phyloP scores from a whole-genome alignment of 768 basidiomycete species.

The Termitomyces sp. region DNA sequence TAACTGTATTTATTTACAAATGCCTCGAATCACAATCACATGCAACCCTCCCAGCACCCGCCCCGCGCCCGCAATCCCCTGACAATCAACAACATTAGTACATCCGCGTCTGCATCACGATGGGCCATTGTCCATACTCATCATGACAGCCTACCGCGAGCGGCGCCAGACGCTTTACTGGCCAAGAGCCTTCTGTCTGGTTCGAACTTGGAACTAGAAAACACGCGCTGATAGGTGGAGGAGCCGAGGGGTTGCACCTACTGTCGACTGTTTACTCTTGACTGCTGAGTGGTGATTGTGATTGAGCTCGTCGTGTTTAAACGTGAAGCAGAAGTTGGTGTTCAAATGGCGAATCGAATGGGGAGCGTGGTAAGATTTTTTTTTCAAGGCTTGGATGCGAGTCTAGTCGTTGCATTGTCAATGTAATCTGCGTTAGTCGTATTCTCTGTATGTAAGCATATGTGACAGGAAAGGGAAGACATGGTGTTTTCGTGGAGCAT shows the following conservation, averaged over 20 bases:
- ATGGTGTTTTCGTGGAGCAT: too few relatives aligned
- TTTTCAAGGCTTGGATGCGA: too few relatives aligned
- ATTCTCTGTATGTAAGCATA: too few relatives aligned
- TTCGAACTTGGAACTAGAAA: slow-evolving; percentile 18
- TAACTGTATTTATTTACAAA: neutral
- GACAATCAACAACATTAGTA: neutral
- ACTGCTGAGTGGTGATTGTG: too few relatives aligned
- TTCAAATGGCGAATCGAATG: too few relatives aligned
- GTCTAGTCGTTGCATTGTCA: too few relatives aligned
- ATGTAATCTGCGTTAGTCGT: too few relatives aligned
- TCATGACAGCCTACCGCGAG: slow-evolving; percentile 31
- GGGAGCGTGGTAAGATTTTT: too few relatives aligned
- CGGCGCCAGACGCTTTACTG: slow-evolving; percentile 54
- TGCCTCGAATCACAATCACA: neutral
- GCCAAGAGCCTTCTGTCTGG: slow-evolving; percentile 57
- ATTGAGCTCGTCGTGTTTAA: too few relatives aligned
- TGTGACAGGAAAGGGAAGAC: too few relatives aligned
- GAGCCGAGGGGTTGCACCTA: slow-evolving; percentile 42
- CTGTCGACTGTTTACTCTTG: too few relatives aligned
- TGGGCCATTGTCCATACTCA: slow-evolving; percentile 10
- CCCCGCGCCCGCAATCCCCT: neutral
- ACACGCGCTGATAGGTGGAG: slow-evolving; percentile 60
- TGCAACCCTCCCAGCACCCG: neutral
- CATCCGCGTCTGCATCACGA: neutral
- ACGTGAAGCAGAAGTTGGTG: too few relatives aligned